Evolutionary conservation across 78 protist genomes (phyloP).

Genomic region (Dictyostelium brefeldianum): DNA sequence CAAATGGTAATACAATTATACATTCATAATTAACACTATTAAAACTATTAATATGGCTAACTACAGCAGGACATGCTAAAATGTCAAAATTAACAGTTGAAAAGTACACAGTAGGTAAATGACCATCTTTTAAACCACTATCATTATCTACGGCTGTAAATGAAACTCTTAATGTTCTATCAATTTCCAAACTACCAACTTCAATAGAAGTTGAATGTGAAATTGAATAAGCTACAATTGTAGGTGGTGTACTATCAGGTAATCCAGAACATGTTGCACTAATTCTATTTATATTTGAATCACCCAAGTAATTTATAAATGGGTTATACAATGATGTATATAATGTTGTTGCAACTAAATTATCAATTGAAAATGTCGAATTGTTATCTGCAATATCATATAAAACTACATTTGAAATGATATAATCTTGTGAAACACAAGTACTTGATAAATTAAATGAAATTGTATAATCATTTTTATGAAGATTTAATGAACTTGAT

Average conservation of each 20-base stretch:
- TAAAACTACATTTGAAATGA: neutral
- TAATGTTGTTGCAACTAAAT: neutral
- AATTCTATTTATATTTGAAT: neutral
- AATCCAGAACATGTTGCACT: neutral
- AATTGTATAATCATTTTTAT: neutral
- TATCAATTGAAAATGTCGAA: neutral
- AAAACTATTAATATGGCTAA: neutral
- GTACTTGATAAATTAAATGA: neutral
- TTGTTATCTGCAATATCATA: neutral
- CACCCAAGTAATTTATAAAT: neutral
- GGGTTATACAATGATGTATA: neutral
- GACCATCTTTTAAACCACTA: neutral
- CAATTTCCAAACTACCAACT: neutral
- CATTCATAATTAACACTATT: neutral
- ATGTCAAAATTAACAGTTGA: neutral
- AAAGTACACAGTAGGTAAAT: neutral
- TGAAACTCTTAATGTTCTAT: too few species aligned
- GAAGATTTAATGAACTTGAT: neutral
- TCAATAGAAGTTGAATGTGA: neutral
- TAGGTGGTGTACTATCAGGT: neutral
- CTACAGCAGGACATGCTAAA: neutral
- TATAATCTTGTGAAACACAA: neutral
- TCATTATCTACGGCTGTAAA: too few species aligned
- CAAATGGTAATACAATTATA: neutral
- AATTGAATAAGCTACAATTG: neutral